Evolutionary conservation across 805 yeast species (phyloP).

Genomic region (Ogataea angusta): DNA sequence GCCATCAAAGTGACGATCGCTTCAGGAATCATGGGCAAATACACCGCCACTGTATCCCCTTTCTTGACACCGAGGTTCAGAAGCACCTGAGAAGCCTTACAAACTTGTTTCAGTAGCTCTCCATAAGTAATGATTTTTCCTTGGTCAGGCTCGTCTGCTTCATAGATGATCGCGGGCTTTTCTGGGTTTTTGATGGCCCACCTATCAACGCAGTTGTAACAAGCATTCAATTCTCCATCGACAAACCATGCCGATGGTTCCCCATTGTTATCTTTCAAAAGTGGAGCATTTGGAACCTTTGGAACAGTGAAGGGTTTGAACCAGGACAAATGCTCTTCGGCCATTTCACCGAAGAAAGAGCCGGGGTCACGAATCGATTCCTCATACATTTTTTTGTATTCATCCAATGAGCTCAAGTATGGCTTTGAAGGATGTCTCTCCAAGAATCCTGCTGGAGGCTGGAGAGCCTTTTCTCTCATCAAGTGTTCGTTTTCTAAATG

Average conservation of each 20-base stretch:
- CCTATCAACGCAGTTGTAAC: constrained; percentile 79
- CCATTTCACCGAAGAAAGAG: constrained; percentile 53
- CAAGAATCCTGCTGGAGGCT: constrained; percentile 35
- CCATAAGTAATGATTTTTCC: constrained; percentile 64
- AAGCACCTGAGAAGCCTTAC: constrained; percentile 67
- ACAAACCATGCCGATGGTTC: constrained; percentile 69
- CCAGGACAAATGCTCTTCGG: constrained; percentile 50
- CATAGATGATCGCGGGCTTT: constrained; percentile 73
- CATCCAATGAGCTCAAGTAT: constrained; percentile 45
- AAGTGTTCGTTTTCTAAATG: constrained; percentile 34
- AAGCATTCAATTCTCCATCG: constrained; percentile 76
- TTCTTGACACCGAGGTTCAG: constrained; percentile 63
- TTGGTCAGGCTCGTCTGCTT: constrained; percentile 74
- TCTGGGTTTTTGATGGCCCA: constrained; percentile 70
- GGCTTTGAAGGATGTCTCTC: constrained; percentile 45
- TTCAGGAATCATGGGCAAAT: constrained; percentile 83
- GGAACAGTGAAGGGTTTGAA: constrained; percentile 46
- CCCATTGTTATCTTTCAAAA: constrained; percentile 46
- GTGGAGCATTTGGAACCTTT: constrained; percentile 39
- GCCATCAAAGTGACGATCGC: constrained; percentile 76
- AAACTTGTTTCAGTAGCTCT: constrained; percentile 67
- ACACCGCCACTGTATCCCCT: constrained; percentile 85
- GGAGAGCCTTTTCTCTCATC: constrained; percentile 28
- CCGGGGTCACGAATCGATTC: constrained; percentile 57
- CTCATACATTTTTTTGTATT: constrained; percentile 47